Evolutionary conservation across 2,329 filamentous ascomycete species (phyloP).

Genomic region (Hypomyces rosellus): DNA sequence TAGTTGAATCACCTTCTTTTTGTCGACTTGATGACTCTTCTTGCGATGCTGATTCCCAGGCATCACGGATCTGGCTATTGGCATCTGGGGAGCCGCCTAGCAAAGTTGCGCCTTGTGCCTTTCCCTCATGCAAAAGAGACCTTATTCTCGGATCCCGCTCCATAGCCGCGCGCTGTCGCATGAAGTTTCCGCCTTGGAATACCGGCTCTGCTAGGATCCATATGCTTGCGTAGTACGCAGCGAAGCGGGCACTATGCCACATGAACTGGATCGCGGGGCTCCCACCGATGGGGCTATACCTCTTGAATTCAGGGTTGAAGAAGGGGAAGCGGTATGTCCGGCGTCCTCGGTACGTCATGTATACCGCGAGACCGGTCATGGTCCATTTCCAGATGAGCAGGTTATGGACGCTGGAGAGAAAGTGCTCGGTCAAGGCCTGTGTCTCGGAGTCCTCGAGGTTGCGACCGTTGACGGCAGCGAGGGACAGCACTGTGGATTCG

Average conservation of each 20-base stretch:
- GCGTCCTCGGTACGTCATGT: conserved; percentile 23
- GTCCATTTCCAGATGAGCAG: conserved; percentile 25
- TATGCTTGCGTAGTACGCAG: conserved; percentile 24
- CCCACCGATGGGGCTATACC: conserved; percentile 25
- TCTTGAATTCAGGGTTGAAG: conserved; percentile 27
- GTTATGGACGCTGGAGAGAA: conserved; percentile 24
- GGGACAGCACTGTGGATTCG: conserved; percentile 21
- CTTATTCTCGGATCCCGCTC: conserved; percentile 25
- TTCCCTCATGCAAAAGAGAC: conserved; percentile 17
- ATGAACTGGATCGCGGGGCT: conserved; percentile 19
- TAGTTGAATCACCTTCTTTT: conserved; percentile 3
- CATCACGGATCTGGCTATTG: conserved; percentile 12
- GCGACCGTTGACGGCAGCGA: conserved; percentile 24
- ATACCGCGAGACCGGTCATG: conserved; percentile 18
- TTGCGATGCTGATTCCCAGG: conserved; percentile 14
- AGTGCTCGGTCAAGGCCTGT: conserved; percentile 29
- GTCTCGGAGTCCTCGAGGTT: conserved; percentile 31
- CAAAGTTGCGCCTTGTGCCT: conserved; percentile 12
- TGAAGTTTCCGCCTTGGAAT: conserved; percentile 24
- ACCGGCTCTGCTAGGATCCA: conserved; percentile 22
- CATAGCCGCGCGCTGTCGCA: conserved; percentile 18
- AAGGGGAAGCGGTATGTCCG: conserved; percentile 35
- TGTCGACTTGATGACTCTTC: conserved; percentile 8
- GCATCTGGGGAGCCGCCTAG: conserved; percentile 12
- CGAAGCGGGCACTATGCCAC: conserved; percentile 34